Conservation (phyloP, 1,284 basidiomycete species). For the Cystobasidium pallidum region DNA sequence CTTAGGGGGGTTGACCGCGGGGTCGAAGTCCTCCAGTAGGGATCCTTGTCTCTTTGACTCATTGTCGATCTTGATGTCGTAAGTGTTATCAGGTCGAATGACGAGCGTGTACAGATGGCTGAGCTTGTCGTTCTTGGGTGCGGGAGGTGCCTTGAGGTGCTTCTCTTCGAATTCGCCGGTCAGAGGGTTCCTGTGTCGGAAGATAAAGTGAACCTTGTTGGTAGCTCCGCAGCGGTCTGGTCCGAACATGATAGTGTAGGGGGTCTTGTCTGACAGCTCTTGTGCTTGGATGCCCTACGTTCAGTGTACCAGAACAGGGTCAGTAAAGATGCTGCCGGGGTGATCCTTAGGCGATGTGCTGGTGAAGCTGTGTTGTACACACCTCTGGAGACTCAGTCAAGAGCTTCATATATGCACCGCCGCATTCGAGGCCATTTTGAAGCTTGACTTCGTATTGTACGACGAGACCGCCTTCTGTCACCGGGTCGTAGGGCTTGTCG, state of each 20-base stretch:
- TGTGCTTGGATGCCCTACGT: conserved; percentile 90
- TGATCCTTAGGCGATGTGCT: background rate
- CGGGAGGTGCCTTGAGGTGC: conserved; percentile 81
- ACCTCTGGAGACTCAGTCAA: conserved; percentile 61
- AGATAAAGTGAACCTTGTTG: conserved; percentile 86
- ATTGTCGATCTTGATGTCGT: conserved; percentile 89
- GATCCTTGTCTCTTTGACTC: conserved; percentile 75
- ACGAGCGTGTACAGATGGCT: conserved; percentile 92
- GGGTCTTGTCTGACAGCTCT: conserved; percentile 96
- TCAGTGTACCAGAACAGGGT: too few species aligned
- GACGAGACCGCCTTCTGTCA: conserved; percentile 80
- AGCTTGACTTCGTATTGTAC: conserved; percentile 99
- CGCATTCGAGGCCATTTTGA: conserved; percentile 98
- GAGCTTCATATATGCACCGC: conserved; percentile 98
- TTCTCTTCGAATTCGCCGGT: conserved; percentile 96
- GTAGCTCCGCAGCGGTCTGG: conserved; percentile 65
- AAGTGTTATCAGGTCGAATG: conserved; percentile 90
- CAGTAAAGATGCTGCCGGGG: too few species aligned
- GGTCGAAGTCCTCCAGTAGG: conserved; percentile 91
- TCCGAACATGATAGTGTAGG: conserved; percentile 96
- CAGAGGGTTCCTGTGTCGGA: conserved; percentile 90
- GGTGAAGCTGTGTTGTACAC: background rate
- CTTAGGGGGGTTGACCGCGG: conserved; percentile 88
- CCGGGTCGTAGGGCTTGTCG: conserved; percentile 73
- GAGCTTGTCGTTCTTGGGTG: conserved; percentile 81